phyloP scores from a whole-genome alignment of 192 early-diverging fungal genomes.

The Coemansia sp. region DNA sequence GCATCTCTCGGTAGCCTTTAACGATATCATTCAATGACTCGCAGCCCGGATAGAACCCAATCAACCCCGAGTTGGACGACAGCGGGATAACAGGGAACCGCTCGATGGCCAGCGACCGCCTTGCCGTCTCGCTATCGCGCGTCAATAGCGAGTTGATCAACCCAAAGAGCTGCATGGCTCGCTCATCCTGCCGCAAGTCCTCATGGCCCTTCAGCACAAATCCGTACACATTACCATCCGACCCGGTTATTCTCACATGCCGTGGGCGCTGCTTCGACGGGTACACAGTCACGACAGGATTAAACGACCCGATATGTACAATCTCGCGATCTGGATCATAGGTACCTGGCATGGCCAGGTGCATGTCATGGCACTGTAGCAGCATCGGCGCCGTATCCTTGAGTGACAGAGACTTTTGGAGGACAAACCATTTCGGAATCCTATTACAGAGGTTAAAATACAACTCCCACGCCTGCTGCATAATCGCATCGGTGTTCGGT shows the following conservation, averaged over 20 bases:
- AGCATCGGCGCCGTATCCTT: constrained; percentile 90
- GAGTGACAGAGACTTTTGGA: constrained; percentile 80
- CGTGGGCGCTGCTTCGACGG: constrained; percentile 92
- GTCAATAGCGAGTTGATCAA: constrained; percentile 90
- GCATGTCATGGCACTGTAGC: constrained; percentile 79
- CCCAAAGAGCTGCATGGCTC: constrained; percentile 98
- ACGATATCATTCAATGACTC: constrained; percentile 89
- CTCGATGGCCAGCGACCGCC: constrained; percentile 88
- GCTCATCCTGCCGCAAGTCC: constrained; percentile 96
- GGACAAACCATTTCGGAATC: constrained; percentile 83
- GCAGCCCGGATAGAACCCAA: constrained; percentile 91
- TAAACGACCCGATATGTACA: constrained; percentile 81
- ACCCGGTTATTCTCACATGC: constrained; percentile 79
- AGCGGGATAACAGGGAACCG: constrained; percentile 91
- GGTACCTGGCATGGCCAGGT: constrained; percentile 85
- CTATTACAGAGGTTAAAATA: constrained; percentile 78
- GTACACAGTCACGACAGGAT: constrained; percentile 78
- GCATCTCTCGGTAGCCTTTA: constrained; percentile 80
- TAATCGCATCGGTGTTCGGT: constrained; percentile 73
- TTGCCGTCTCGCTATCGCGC: constrained; percentile 85
- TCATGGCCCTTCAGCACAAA: constrained; percentile 96
- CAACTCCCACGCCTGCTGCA: constrained; percentile 94
- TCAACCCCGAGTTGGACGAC: constrained; percentile 93
- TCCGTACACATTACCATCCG: constrained; percentile 86
- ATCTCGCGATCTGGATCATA: constrained; percentile 86